Base-by-base conservation (phyloP, 768 basidiomycete species). In the Tephrocybe rancida region DNA sequence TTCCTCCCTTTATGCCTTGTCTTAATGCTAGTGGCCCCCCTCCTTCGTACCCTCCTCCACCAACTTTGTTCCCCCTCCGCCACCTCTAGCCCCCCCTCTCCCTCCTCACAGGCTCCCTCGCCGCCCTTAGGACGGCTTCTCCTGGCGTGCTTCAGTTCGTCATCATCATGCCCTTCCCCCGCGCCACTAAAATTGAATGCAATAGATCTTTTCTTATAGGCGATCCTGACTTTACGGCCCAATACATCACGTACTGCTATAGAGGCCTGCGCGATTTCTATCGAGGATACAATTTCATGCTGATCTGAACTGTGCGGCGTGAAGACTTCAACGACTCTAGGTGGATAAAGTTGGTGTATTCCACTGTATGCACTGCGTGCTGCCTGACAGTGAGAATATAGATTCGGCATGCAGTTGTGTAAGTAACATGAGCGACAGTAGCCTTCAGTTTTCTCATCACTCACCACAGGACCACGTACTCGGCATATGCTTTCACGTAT, bases 291-390 rank as follows among this genome's bases (percentile, higher is more conserved):
- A 10, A 13, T 43, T 13, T 10, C 8, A 6, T 5, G 42, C 25
- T 22, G 24, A 43, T 25, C n/a, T 7, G 10, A 10, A 14, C 25
- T 6, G 39, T 9, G n/a, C 14, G n/a, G 19, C 37, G 29, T 5
- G 10, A 19, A 51, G 50, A 44, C 11, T 51, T 51, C 41, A 19
- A 51, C 18, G 50, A 51, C 41, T 22, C 29, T n/a, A 22, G 50
- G 41, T 43, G 50, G 39, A 10, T 43, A 13, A 51, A 29, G 50
- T 51, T n/a, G 6, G 41, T 32, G 19, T n/a, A n/a, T n/a, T 3
- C 2, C 25, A 30, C 22, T 1, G 8, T 45, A 14, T 29, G 9
- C 42, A 3, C 27, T 45, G 5, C 8, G 25, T 25, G 27, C 3
- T n/a, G 19, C 13, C 50, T 32, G 35, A 37, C 14, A 37, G n/a